A percentile compares a stretch with the other conserved stretches of the same genome.
These are phyloP conservation scores for Scheffersomyces illinoinensis DNA, from an alignment of 1,139 yeast genomes.

Conservation along the genomic window DNA sequence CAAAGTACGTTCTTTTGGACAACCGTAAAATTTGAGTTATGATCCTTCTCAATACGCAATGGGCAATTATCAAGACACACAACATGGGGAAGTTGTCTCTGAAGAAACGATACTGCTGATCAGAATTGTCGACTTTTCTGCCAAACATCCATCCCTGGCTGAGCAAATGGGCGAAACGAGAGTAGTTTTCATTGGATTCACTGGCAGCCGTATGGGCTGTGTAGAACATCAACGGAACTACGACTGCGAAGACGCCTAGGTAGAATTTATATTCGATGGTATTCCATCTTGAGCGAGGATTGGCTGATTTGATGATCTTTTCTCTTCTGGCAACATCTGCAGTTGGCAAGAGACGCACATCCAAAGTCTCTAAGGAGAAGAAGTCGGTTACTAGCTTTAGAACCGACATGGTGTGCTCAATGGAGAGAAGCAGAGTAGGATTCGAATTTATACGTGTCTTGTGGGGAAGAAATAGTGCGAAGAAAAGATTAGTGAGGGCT, in stretches of 20 bases:
- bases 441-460: neutral
- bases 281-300: conserved; percentile 62
- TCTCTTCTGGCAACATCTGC: conserved; percentile 41
- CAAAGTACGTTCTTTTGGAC: conserved; percentile 55
- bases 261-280: conserved; percentile 75
- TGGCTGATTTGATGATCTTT: conserved; percentile 44
- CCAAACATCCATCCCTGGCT: conserved; percentile 78
- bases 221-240: conserved; percentile 79
- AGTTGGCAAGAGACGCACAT: conserved; percentile 66
- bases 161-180: conserved; percentile 58
- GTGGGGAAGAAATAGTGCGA: neutral
- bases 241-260: conserved; percentile 57
- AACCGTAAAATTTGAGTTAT: conserved; percentile 20
- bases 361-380: conserved; percentile 77
- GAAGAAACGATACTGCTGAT: conserved; percentile 83
- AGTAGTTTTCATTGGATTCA: conserved; percentile 76
- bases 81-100: conserved; percentile 75
- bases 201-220: conserved; percentile 83
- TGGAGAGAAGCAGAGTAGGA: neutral
- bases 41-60: conserved; percentile 49
- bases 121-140: conserved; percentile 85
- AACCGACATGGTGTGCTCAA: neutral
- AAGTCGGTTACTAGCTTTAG: conserved; percentile 23
- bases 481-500: neutral
- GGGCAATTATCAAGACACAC: conserved; percentile 53